These are phyloP conservation scores for Fusarium subglutinans DNA, from an alignment of 2,329 filamentous ascomycete genomes.

Conservation along the genomic window DNA sequence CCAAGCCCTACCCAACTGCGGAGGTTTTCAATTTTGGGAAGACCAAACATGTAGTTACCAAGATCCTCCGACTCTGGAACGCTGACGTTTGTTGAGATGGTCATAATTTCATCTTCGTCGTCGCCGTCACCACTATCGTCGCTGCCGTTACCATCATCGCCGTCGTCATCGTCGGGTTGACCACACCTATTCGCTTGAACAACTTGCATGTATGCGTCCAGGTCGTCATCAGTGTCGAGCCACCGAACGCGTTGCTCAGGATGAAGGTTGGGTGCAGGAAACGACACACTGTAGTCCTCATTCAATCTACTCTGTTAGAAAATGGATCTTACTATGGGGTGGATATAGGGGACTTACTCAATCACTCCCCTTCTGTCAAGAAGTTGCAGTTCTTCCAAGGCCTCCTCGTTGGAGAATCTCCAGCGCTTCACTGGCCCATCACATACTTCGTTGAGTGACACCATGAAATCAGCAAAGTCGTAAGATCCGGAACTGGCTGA, in stretches of 20 bases:
- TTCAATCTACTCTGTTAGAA: conserved; percentile 11
- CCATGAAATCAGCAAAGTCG: conserved; percentile 36
- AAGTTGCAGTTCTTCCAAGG: conserved; percentile 1
- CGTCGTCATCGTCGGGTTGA: not conserved
- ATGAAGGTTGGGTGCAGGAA: conserved; percentile 11
- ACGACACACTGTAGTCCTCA: not conserved
- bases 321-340: not conserved
- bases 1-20: conserved; percentile 3
- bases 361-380: conserved; percentile 17
- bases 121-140: not conserved
- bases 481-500: conserved; percentile 9
- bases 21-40: conserved; percentile 28
- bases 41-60: conserved; percentile 14
- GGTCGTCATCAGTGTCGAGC: conserved; percentile 3
- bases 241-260: conserved; percentile 38
- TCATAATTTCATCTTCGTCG: conserved; percentile 3
- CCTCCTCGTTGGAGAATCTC: conserved; percentile 37
- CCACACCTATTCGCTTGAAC: not conserved
- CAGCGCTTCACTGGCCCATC: conserved; percentile 32
- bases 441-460: conserved; percentile 37
- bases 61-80: conserved; percentile 12
- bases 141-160: not conserved
- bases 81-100: conserved; percentile 25
- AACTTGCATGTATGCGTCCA: not conserved
- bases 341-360: conserved; percentile 13